phyloP scores from a whole-genome alignment of 2,329 filamentous ascomycete species.

The Aspergillus glaucus region DNA sequence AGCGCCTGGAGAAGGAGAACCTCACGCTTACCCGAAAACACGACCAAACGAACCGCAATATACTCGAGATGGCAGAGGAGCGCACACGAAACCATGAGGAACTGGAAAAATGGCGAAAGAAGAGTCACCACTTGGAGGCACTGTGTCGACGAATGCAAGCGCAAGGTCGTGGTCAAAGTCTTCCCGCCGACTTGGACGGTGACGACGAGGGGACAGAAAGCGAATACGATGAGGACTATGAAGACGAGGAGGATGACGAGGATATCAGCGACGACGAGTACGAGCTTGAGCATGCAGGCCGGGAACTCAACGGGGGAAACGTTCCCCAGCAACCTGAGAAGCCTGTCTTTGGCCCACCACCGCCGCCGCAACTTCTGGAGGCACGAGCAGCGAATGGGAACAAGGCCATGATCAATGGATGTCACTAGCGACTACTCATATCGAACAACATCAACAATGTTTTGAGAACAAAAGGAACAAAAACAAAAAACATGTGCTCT shows the following conservation, averaged over 20 bases:
- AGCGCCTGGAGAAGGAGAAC: conserved; percentile 94
- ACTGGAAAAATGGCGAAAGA: conserved; percentile 72
- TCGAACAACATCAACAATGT: not conserved
- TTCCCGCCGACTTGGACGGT: conserved; percentile 54
- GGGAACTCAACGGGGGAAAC: conserved; percentile 20
- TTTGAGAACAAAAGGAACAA: not conserved
- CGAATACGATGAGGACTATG: conserved; percentile 54
- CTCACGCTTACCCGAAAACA: conserved; percentile 85
- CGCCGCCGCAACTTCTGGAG: conserved; percentile 45
- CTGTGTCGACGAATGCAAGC: conserved; percentile 96
- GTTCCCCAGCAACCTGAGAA: conserved; percentile 30
- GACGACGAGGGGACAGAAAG: conserved; percentile 36
- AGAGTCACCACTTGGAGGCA: conserved; percentile 85
- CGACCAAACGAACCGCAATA: conserved; percentile 87
- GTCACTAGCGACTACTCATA: conserved; percentile 15
- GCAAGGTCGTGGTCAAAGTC: conserved; percentile 73
- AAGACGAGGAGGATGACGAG: conserved; percentile 60
- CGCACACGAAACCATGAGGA: conserved; percentile 69
- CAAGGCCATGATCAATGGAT: conserved; percentile 39
- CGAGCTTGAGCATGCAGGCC: conserved; percentile 33
- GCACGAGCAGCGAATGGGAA: conserved; percentile 39
- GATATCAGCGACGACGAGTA: conserved; percentile 55
- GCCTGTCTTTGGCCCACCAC: conserved; percentile 44
- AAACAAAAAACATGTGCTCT: not conserved
- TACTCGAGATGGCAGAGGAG: conserved; percentile 95